These are phyloP conservation scores for Nyctanthes arbortristis DNA, from an alignment of 257 asterid genomes.

Conservation along the genomic window DNA sequence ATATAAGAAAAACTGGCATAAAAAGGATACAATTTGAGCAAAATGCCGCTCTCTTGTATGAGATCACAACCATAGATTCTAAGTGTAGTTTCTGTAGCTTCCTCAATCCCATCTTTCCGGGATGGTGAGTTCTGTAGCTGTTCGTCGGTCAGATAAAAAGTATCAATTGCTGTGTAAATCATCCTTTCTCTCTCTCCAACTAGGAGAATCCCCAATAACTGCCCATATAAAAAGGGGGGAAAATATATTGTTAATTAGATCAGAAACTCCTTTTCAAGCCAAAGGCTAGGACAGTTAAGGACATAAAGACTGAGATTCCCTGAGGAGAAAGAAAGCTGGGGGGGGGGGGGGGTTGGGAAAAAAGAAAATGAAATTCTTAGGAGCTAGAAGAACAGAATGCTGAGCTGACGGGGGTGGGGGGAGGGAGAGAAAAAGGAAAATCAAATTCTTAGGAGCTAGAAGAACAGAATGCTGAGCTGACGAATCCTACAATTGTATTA, in stretches of 20 bases:
- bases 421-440: no score
- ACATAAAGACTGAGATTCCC: no score
- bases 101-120: conserved; percentile 79
- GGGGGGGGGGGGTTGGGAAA: no score
- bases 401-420: no score
- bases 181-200: conserved; percentile 35
- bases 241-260: neutral
- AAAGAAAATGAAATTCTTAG: no score
- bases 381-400: no score
- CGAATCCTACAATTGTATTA: no score
- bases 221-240: conserved; percentile 14
- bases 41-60: conserved; percentile 92
- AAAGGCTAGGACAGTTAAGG: neutral
- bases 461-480: no score
- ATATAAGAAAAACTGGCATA: neutral
- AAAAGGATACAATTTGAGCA: conserved; percentile 85
- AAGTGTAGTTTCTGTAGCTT: conserved; percentile 75
- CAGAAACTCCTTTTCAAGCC: neutral
- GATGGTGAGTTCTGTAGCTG: conserved; percentile 81
- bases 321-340: no score
- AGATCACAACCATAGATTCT: conserved; percentile 95
- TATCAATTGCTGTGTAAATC: conserved; percentile 92
- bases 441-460: no score
- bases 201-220: conserved; percentile 23
- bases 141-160: conserved; percentile 81